Conservation (phyloP, 2,329 filamentous ascomycete species). For the Zasmidium citrigriseum region DNA sequence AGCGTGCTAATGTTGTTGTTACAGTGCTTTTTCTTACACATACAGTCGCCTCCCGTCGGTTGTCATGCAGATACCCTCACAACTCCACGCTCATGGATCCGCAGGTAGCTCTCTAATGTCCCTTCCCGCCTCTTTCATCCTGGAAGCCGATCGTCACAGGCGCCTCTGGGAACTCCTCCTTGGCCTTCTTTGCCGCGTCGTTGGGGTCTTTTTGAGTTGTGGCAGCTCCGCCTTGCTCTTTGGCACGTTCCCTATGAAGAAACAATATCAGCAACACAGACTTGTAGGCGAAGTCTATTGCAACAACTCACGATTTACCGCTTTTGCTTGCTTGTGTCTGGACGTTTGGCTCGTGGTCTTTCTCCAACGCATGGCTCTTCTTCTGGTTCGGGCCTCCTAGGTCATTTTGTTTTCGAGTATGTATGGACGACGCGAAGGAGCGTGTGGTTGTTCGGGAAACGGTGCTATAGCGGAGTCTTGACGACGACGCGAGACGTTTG, state of each 20-base stretch:
- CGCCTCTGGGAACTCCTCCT: slow-evolving; percentile 50
- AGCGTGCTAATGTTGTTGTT: not conserved
- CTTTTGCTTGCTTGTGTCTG: slow-evolving; percentile 20
- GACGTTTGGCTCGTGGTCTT: slow-evolving; percentile 27
- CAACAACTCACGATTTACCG: slow-evolving; percentile 23
- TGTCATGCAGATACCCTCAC: not conserved
- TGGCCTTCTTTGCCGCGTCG: slow-evolving; percentile 42
- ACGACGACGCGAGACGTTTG: slow-evolving; percentile 22
- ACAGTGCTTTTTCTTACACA: not conserved
- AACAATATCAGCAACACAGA: slow-evolving; percentile 1
- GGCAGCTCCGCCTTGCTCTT: slow-evolving; percentile 42
- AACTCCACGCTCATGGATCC: not conserved
- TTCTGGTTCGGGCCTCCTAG: slow-evolving; percentile 18
- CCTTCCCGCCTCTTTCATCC: slow-evolving; percentile 51
- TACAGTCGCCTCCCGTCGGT: not conserved
- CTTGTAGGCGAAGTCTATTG: not conserved
- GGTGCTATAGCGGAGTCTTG: slow-evolving; percentile 1
- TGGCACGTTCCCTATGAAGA: slow-evolving; percentile 29
- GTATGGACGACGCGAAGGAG: slow-evolving; percentile 15
- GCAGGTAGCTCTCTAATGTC: slow-evolving; percentile 27
- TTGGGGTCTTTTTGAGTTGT: slow-evolving; percentile 41
- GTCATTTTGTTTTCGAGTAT: slow-evolving; percentile 17
- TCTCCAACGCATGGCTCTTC: slow-evolving; percentile 29
- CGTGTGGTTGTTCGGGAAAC: slow-evolving; percentile 2
- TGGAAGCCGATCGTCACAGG: slow-evolving; percentile 52